Evolutionary conservation across 768 basidiomycete species (phyloP), one percentile per base, ranked within the genome.

Genomic region (Auricularia sp.): DNA sequence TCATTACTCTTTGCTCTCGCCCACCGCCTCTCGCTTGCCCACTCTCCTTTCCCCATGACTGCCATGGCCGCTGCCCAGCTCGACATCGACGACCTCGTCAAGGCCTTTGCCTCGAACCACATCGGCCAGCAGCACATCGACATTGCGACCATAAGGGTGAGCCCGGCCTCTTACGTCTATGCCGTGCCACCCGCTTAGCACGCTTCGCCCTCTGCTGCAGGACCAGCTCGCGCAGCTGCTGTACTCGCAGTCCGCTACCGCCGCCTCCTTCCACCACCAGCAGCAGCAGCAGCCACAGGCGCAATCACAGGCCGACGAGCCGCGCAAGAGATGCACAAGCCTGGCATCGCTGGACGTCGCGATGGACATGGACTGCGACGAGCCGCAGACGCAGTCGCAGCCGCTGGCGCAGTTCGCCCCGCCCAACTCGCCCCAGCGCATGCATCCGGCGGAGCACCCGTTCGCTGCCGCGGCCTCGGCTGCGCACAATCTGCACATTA

Each of bases 51-150:
- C 29, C 23, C 34, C 21, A 59, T 59, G 56, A n/a, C 56, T 10
- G 56, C 56, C 11, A 51, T 51, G 29, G 56, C 56, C 56, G 56
- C 56, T 7, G 23, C 34, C 56, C 14, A 33, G 56, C 56, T 59
- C 56, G 56, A 59, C 56, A 59, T 59, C 56, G 56, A 59, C 56
- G 56, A 59, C 56, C 56, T 59, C 34, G 56, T 59, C 56, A 14
- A 14, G 11, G 56, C 56, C 11, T 35, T 59, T 29, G 23, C 56
- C 12, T n/a, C 56, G 16, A 59, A 23, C 56, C 56, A 59, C 56
- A 59, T 59, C 34, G 56, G 56, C 56, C 56, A 59, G 56, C 56
- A 29, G 14, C 56, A 59, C 34, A 35, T 59, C 23, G 56, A 59
- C 56, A 59, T 59, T 18, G 29, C 23, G 23, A 34, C 56, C 56